Percentiles rank a stretch among this genome's conserved stretches.
Evolutionary conservation across 164 flowering plant genomes (phyloP).

Genomic region (Annona squamosa): DNA sequence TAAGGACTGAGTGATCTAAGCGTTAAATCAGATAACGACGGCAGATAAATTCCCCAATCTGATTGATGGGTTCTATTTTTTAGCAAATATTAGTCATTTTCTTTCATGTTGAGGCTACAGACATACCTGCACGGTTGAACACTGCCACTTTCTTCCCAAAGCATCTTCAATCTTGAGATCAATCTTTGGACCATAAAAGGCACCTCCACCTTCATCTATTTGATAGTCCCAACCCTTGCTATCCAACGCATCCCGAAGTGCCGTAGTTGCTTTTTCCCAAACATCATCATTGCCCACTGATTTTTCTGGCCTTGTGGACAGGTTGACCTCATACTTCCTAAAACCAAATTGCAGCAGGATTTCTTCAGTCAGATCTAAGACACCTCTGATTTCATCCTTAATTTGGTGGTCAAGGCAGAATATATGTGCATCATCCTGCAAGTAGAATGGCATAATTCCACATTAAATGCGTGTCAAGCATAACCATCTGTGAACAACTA

Average conservation of each 20-base stretch:
- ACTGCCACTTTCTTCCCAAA: conserved; percentile 98
- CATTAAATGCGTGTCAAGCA: not conserved
- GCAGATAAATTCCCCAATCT: not conserved
- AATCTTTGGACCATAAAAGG: conserved; percentile 98
- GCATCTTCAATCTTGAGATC: conserved; percentile 99
- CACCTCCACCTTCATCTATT: conserved; percentile 97
- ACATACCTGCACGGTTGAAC: conserved; percentile 88
- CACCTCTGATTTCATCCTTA: conserved; percentile 90
- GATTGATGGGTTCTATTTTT: not conserved
- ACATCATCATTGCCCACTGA: conserved; percentile 83
- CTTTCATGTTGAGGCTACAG: not conserved
- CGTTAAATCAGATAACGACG: not conserved
- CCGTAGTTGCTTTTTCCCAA: conserved; percentile 91
- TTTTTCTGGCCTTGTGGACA: conserved; percentile 92
- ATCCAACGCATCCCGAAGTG: conserved; percentile 84
- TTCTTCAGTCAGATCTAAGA: conserved; percentile 88
- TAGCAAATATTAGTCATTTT: not conserved
- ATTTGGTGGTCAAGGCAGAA: conserved; percentile 93
- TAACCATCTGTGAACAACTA: not conserved
- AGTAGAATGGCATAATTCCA: not conserved
- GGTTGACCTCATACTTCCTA: conserved; percentile 80
- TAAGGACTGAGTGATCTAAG: not conserved
- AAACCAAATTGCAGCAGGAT: conserved; percentile 85
- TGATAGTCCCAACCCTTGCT: conserved; percentile 88
- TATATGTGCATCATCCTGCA: conserved; percentile 98